phyloP scores from a whole-genome alignment of 768 basidiomycete genomes.

The Hortiboletus campestris region DNA sequence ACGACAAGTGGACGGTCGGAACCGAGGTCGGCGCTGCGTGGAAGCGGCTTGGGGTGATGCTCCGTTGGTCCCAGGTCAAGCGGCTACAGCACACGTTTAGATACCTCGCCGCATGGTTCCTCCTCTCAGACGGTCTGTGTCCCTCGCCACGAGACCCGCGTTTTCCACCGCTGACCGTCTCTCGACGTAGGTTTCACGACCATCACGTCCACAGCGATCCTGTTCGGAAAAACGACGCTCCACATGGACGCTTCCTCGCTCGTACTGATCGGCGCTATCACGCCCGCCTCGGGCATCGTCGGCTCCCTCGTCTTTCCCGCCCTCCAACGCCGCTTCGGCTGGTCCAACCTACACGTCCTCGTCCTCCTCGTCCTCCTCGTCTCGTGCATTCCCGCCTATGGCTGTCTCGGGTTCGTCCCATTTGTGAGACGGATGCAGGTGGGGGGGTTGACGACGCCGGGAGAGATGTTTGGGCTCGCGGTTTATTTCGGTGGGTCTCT shows the following conservation, averaged over 20 bases:
- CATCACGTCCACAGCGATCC: slow-evolving; percentile 85
- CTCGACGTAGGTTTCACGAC: slow-evolving; percentile 74
- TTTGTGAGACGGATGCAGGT: slow-evolving; percentile 49
- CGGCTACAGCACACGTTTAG: slow-evolving; percentile 80
- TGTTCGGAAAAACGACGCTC: slow-evolving; percentile 89
- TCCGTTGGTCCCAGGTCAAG: slow-evolving; percentile 69
- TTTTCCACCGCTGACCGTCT: background rate
- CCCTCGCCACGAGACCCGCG: slow-evolving; percentile 9
- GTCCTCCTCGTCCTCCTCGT: slow-evolving; percentile 65
- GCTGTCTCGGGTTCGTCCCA: slow-evolving; percentile 74
- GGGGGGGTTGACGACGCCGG: slow-evolving; percentile 73
- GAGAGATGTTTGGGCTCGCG: slow-evolving; percentile 84
- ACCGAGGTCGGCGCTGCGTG: slow-evolving; percentile 68
- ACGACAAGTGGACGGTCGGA: slow-evolving; percentile 42
- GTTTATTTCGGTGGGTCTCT: slow-evolving; percentile 66
- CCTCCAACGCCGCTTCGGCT: slow-evolving; percentile 61
- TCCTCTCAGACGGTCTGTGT: slow-evolving; percentile 78
- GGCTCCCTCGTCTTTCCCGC: slow-evolving; percentile 83
- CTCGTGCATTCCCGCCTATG: slow-evolving; percentile 71
- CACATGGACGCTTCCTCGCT: slow-evolving; percentile 77
- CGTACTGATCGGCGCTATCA: slow-evolving; percentile 76
- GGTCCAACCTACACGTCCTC: slow-evolving; percentile 69
- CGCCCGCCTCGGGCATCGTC: slow-evolving; percentile 72
- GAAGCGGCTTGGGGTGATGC: slow-evolving; percentile 72
- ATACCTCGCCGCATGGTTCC: slow-evolving; percentile 92